Evolutionary conservation across 2,329 filamentous ascomycete genomes (phyloP).

Genomic region (Fusarium sambucinum): DNA sequence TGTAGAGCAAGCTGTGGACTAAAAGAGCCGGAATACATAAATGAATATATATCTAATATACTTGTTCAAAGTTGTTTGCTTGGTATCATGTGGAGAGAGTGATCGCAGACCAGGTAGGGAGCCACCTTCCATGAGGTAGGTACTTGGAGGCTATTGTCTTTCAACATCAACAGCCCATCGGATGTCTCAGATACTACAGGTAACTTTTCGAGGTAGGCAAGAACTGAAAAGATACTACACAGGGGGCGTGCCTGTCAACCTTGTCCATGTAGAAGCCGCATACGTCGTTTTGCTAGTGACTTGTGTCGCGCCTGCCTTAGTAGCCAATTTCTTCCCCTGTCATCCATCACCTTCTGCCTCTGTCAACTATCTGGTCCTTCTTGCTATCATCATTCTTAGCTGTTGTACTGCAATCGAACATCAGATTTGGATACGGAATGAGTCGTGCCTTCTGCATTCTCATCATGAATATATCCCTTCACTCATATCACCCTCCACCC

Average conservation of each 20-base stretch:
- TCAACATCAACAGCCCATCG: not conserved
- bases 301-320: not conserved
- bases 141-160: not conserved
- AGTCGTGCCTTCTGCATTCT: not conserved
- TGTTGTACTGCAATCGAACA: too few relatives aligned
- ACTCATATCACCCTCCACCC: too few relatives aligned
- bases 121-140: too few relatives aligned
- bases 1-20: not conserved
- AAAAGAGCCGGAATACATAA: too few relatives aligned
- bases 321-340: not conserved
- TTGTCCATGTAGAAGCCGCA: not conserved
- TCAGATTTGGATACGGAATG: not conserved
- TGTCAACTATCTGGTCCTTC: not conserved
- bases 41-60: not conserved
- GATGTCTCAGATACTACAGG: too few relatives aligned
- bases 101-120: not conserved
- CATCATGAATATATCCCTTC: not conserved
- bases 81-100: not conserved
- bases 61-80: not conserved
- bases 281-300: not conserved
- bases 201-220: not conserved
- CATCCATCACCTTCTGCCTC: not conserved
- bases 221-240: not conserved
- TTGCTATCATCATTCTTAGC: not conserved
- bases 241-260: not conserved